Evolutionary conservation across 2,329 filamentous ascomycete genomes (phyloP).

Genomic region (Raffaelea deltoideospora): DNA sequence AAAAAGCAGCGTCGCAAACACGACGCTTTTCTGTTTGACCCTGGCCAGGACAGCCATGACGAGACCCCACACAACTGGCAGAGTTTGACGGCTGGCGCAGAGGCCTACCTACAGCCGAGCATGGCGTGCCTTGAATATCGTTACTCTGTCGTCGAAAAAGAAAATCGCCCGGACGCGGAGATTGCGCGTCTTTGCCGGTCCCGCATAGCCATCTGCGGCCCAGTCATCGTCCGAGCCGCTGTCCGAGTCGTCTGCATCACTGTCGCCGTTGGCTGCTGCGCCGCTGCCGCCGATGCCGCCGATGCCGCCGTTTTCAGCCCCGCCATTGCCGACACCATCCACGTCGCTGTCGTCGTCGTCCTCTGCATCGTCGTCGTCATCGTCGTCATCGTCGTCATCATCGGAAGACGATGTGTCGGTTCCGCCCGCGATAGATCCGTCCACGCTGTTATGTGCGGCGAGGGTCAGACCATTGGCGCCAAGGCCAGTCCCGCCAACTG

Average conservation of each 20-base stretch:
- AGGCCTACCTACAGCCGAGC: slow-evolving; percentile 30
- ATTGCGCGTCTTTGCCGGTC: slow-evolving; percentile 19
- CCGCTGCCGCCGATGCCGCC: slow-evolving; percentile 3
- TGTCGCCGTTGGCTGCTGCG: slow-evolving; percentile 15
- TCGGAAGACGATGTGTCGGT: slow-evolving; percentile 11
- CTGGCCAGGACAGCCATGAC: too few species aligned
- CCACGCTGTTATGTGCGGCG: slow-evolving; percentile 7
- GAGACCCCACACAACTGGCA: not conserved
- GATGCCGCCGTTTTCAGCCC: not conserved
- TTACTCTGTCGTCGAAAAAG: slow-evolving; percentile 72
- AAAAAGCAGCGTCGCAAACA: too few species aligned
- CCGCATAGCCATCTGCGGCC: slow-evolving; percentile 27
- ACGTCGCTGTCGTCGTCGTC: slow-evolving; percentile 25
- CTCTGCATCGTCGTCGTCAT: slow-evolving; percentile 24
- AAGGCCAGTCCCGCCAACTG: slow-evolving; percentile 10
- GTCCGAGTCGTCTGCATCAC: slow-evolving; percentile 9
- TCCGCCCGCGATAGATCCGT: slow-evolving; percentile 8
- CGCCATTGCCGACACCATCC: slow-evolving; percentile 16
- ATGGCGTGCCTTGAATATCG: slow-evolving; percentile 65
- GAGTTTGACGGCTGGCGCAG: not conserved
- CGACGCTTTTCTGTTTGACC: too few species aligned
- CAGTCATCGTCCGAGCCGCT: slow-evolving; percentile 30
- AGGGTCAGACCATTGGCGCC: slow-evolving; percentile 9
- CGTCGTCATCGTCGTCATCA: slow-evolving; percentile 25
- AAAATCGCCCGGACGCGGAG: slow-evolving; percentile 62